A percentile compares a stretch with the other conserved stretches of the same genome.
phyloP scores from a whole-genome alignment of 305 asterid species.

The Solanum chacoense region DNA sequence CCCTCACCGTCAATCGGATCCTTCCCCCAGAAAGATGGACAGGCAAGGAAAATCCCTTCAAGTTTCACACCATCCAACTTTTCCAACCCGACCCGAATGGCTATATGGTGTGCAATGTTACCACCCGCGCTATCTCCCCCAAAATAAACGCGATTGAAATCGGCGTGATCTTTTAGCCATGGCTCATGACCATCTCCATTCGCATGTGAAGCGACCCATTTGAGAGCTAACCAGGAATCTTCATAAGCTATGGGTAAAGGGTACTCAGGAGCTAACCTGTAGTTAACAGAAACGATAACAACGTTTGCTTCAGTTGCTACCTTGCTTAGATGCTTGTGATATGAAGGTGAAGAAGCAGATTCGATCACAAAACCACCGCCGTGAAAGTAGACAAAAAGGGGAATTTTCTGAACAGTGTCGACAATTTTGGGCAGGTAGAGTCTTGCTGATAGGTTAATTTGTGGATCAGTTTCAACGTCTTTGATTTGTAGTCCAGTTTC shows the following conservation, averaged over 20 bases:
- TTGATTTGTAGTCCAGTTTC: slow-evolving; percentile 27
- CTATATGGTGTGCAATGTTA: slow-evolving; percentile 41
- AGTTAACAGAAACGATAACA: slow-evolving; percentile 41
- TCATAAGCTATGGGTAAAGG: slow-evolving; percentile 30
- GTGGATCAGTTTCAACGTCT: slow-evolving; percentile 24
- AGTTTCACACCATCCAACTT: slow-evolving; percentile 2
- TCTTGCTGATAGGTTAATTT: slow-evolving; percentile 31
- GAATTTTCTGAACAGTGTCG: slow-evolving; percentile 30
- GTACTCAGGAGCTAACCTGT: slow-evolving; percentile 27
- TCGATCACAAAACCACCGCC: slow-evolving; percentile 57
- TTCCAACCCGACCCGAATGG: slow-evolving; percentile 27
- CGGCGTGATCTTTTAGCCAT: slow-evolving; percentile 38
- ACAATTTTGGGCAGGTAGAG: slow-evolving; percentile 13
- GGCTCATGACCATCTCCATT: slow-evolving; percentile 20
- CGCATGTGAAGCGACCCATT: slow-evolving; percentile 41
- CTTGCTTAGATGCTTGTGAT: slow-evolving; percentile 22
- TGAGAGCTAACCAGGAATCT: slow-evolving; percentile 51
- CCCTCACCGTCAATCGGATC: slow-evolving; percentile 31
- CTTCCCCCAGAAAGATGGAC: slow-evolving; percentile 61
- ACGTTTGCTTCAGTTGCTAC: slow-evolving; percentile 33
- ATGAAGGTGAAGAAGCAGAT: slow-evolving; percentile 41
- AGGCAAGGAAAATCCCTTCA: slow-evolving; percentile 38
- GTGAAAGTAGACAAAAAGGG: slow-evolving; percentile 51
- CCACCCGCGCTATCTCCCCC: slow-evolving; percentile 63
- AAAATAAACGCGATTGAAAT: slow-evolving; percentile 33